Evolutionary conservation across 2,329 filamentous ascomycete species (phyloP), one percentile per base, ranked within the genome.

Genomic region (Xylariaceae sp.): DNA sequence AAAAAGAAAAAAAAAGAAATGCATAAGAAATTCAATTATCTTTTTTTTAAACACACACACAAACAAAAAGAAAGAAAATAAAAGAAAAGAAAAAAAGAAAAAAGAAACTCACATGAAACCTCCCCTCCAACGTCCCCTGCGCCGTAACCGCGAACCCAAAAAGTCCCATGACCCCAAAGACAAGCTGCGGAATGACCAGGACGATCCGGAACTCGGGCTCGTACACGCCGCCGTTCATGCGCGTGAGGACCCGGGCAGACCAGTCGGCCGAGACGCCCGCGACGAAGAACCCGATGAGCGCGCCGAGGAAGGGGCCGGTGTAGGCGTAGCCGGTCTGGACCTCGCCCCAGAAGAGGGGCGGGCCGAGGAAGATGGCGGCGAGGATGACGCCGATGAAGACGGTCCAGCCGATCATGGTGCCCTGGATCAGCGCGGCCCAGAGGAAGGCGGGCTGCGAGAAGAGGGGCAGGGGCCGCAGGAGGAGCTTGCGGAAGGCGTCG

Each of bases 341-440:
- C 72, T 94, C 86, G 64, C 83, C 77, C 80, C 91, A 96, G 76
- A 84, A 94, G 41, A 91, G 81, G 0, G 89, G 89, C 1, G 87
- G 86, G 1, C 86, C 85, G 46, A 95, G 79, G 73, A 94, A 92
- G 62, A 95, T 85, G 56, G 86, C 83, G n/a, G 86, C 87, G 45
- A 95, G 74, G 61, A 94, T 84, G 57, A 94, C 86, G 54, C 89
- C 88, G 61, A 95, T 92, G 67, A 96, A 89, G 12, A 96, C 89
- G 1, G 91, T 95, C 91, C 92, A 97, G 60, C 91, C 92, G 65
- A 96, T 96, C 67, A 96, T 83, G 3, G 88, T 83, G 12, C 91
- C 91, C 76, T 96, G 91, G 48, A 91, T 89, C 3, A 96, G 76
- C 64, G 77, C 78, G 29, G 76, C 78, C 88, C 90, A 96, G 41